Evolutionary conservation across 1,284 basidiomycete species (phyloP).

Genomic region (Quambalaria eucalypti): DNA sequence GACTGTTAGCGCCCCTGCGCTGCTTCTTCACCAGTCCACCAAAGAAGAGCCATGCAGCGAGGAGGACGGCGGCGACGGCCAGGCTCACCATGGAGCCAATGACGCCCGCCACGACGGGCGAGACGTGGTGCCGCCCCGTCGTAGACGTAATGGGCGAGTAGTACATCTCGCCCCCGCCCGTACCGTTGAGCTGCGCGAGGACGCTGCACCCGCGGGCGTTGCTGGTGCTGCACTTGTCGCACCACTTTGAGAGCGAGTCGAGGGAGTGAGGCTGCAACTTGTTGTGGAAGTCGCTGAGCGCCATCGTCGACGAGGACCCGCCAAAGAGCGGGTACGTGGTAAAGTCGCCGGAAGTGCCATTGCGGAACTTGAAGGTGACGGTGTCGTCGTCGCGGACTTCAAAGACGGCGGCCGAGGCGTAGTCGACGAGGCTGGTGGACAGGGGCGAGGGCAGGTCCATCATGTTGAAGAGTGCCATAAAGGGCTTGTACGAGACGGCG

Average conservation of each 20-base stretch:
- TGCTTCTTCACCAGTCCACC: neutral
- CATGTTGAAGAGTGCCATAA: conserved; percentile 75
- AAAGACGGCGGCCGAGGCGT: conserved; percentile 65
- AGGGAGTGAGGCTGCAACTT: conserved; percentile 55
- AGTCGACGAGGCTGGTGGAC: conserved; percentile 57
- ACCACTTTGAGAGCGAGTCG: conserved; percentile 48
- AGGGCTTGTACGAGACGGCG: conserved; percentile 70
- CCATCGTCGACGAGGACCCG: conserved; percentile 52
- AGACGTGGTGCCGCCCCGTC: conserved; percentile 28
- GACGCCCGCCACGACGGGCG: conserved; percentile 33
- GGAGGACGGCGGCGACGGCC: conserved; percentile 18
- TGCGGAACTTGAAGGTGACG: conserved; percentile 73
- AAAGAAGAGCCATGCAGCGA: conserved; percentile 5
- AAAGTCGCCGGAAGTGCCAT: conserved; percentile 56
- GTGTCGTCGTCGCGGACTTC: conserved; percentile 54
- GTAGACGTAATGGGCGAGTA: conserved; percentile 25
- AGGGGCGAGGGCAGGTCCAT: conserved; percentile 14
- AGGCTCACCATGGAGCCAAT: conserved; percentile 34
- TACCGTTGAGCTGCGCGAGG: conserved; percentile 32
- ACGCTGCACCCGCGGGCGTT: conserved; percentile 24
- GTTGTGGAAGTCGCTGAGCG: conserved; percentile 68
- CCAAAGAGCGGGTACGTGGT: conserved; percentile 37
- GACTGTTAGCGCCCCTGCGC: neutral
- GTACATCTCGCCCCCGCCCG: conserved; percentile 15
- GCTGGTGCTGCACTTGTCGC: conserved; percentile 43